Base-by-base conservation (phyloP, 805 yeast species). In the Myxozyma kluyveri region DNA sequence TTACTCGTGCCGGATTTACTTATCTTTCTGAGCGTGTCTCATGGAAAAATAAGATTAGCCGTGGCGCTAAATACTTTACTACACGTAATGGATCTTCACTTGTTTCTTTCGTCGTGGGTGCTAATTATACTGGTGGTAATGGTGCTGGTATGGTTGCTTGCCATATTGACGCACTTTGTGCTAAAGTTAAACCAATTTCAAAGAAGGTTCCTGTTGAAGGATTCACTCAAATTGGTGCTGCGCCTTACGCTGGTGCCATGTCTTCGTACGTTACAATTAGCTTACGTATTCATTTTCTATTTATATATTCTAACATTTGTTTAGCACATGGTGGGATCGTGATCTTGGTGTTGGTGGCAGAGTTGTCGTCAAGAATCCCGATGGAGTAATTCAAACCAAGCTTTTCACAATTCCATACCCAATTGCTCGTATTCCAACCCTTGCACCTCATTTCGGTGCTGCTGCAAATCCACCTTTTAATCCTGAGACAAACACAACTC, bases 281-380 rank as follows among this genome's bases (percentile, higher is more conserved):
- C 12, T n/a, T 42, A 31, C 18, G 5, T 19, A 7, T 12, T 26
- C 31, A 26, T 22, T 24, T 27, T 19, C 45, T 21, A 17, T 18
- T 18, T 26, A 21, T 12, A 32, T 24, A 32, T 9, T 14, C 12
- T 22, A 14, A 18, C 19, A 17, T 26, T 2, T 36, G 18, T 40
- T 3, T 29, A 47, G 50, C 27, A 68, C 79, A 38, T 84, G 95
- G 89, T 81, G 86, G 76, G 96, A 88, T 67, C 78, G 96, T 66
- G 96, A 88, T 67, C 76, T 88, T 54, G 93, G 95, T 42, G 67
- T 88, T 56, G 95, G 89, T 45, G 96, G 96, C 42, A 75, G 88
- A 53, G 77, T 88, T 22, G 71, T 86, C 47, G 78, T 80, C 47
- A 77, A 74, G 60, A 67, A 65, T 21, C 69, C 67, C 24, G 63